Percentiles rank a stretch among this genome's conserved stretches.
Evolutionary conservation across 1,284 basidiomycete genomes (phyloP).

Genomic region (Mixia osmundae): DNA sequence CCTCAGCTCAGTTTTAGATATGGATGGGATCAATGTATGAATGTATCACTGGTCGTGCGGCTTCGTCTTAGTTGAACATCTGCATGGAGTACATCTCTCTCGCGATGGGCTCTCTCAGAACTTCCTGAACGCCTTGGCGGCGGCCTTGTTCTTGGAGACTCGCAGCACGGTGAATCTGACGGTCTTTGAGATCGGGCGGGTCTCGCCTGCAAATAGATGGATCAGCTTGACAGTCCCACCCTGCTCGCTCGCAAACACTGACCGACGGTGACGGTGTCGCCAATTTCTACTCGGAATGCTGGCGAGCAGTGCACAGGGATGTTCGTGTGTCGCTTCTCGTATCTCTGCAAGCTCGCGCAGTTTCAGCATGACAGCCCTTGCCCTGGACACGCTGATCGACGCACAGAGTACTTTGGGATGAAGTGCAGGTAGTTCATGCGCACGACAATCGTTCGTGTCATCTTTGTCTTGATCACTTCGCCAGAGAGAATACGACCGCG

Average conservation of each 20-base stretch:
- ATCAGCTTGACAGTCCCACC: neutral
- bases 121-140: constrained; percentile 5
- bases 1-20: too few species aligned
- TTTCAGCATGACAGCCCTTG: neutral
- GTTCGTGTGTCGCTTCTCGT: constrained; percentile 54
- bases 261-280: constrained; percentile 80
- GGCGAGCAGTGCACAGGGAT: constrained; percentile 90
- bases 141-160: constrained; percentile 9
- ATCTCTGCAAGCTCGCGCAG: too few species aligned
- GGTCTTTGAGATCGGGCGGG: constrained; percentile 2
- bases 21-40: too few species aligned
- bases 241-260: constrained; percentile 38
- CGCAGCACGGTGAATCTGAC: constrained; percentile 13
- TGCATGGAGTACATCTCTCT: too few species aligned
- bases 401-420: constrained; percentile 86
- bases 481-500: constrained; percentile 97
- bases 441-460: constrained; percentile 97
- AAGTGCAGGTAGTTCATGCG: constrained; percentile 92
- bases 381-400: constrained; percentile 46
- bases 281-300: constrained; percentile 56
- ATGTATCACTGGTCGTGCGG: too few species aligned
- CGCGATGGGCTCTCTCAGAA: constrained; percentile 1
- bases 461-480: constrained; percentile 94
- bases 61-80: too few species aligned
- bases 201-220: neutral